Evolutionary conservation across 805 yeast genomes (phyloP).

Genomic region (Yarrowia sp.): DNA sequence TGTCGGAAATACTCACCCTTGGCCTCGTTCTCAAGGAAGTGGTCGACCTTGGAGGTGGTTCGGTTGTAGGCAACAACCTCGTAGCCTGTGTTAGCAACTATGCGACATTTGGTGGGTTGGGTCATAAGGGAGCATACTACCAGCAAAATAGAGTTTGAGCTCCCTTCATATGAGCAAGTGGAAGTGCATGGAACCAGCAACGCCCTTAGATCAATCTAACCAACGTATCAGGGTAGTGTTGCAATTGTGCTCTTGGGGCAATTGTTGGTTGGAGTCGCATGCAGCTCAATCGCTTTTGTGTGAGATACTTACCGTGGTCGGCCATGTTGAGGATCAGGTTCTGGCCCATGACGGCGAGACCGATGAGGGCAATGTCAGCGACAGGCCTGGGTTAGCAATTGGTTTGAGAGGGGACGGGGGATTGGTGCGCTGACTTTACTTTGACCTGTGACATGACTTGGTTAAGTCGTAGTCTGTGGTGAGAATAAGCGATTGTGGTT

Average conservation of each 20-base stretch:
- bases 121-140: background rate
- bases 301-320: constrained; percentile 72
- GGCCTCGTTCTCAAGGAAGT: constrained; percentile 91
- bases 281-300: background rate
- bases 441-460: constrained; percentile 35
- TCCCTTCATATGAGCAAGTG: constrained; percentile 36
- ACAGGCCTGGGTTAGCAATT: constrained; percentile 38
- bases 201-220: constrained; percentile 5
- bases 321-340: constrained; percentile 97
- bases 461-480: constrained; percentile 34
- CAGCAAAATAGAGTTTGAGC: constrained; percentile 1
- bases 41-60: constrained; percentile 94
- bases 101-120: constrained; percentile 27
- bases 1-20: constrained; percentile 58
- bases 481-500: constrained; percentile 10
- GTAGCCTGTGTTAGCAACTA: constrained; percentile 52
- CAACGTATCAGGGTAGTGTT: background rate
- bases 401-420: background rate
- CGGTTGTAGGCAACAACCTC: constrained; percentile 99
- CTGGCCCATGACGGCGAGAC: constrained; percentile 99
- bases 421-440: constrained; percentile 12
- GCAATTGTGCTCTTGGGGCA: constrained; percentile 6
- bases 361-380: constrained; percentile 98
- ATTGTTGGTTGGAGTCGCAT: background rate
- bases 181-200: constrained; percentile 37